These are phyloP conservation scores for Lagenaria siceraria DNA, from an alignment of 306 rosid species.

Conservation along the genomic window DNA sequence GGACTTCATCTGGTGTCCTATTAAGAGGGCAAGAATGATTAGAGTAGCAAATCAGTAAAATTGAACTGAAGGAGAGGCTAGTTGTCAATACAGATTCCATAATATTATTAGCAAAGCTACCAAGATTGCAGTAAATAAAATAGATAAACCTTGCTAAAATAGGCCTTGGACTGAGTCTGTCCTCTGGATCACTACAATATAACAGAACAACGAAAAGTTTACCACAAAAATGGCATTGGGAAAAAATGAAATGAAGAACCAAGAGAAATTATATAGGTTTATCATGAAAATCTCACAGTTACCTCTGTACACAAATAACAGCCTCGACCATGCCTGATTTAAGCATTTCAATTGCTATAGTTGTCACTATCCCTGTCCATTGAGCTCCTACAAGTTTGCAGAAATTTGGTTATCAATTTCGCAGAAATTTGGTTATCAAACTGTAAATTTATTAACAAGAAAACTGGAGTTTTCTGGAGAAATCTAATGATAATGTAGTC, in stretches of 20 bases:
- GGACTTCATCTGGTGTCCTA: conserved; percentile 93
- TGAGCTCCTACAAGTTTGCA: conserved; percentile 60
- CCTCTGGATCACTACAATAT: conserved; percentile 70
- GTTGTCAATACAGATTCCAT: background rate
- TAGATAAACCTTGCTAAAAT: conserved; percentile 74
- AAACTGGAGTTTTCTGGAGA: background rate
- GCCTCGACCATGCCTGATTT: conserved; percentile 98
- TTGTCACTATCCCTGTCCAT: conserved; percentile 96
- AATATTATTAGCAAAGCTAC: background rate
- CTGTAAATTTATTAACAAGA: background rate
- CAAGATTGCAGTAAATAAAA: conserved; percentile 7
- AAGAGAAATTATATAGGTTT: background rate
- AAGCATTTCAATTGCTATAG: conserved; percentile 91
- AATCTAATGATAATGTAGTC: background rate
- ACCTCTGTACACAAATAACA: conserved; percentile 93
- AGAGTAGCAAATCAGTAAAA: conserved; percentile 2
- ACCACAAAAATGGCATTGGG: background rate
- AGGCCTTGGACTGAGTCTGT: conserved; percentile 77
- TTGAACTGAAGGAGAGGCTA: background rate
- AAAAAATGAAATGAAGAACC: background rate
- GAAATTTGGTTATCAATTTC: background rate
- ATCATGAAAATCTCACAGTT: conserved; percentile 3
- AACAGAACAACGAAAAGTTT: conserved; percentile 6
- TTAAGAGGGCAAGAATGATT: background rate
- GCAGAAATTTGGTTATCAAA: background rate